Percentiles rank a stretch among this genome's conserved stretches.
These are phyloP conservation scores for Cadophora luteo-olivacea DNA, from an alignment of 2,329 filamentous ascomycete species.

Conservation along the genomic window DNA sequence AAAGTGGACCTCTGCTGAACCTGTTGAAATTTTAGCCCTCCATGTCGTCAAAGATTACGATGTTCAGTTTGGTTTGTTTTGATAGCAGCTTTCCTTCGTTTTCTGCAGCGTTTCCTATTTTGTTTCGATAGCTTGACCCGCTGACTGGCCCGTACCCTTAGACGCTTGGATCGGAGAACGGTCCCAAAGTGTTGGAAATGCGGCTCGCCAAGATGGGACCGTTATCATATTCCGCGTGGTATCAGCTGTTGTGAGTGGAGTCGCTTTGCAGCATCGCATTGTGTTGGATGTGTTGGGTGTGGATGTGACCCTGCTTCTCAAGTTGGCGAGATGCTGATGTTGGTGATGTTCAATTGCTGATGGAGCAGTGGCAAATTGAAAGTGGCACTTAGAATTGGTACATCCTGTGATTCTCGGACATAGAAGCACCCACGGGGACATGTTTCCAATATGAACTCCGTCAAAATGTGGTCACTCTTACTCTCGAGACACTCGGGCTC, in stretches of 20 bases:
- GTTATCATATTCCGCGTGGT: neutral
- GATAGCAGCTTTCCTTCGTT: neutral
- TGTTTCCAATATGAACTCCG: neutral
- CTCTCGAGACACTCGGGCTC: neutral
- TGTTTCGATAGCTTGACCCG: neutral
- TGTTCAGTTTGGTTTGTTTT: neutral
- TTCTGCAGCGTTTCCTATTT: neutral
- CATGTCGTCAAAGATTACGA: neutral
- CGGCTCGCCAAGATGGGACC: neutral
- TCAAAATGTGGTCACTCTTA: neutral
- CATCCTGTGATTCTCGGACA: neutral
- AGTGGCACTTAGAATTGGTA: neutral
- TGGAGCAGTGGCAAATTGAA: neutral
- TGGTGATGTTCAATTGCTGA: neutral
- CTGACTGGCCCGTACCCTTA: neutral
- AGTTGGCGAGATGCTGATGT: neutral
- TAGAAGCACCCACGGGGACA: neutral
- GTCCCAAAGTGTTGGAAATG: conserved; percentile 4
- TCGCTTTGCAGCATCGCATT: conserved; percentile 6
- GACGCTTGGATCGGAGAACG: neutral
- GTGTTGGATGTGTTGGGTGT: neutral
- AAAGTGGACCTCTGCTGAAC: neutral
- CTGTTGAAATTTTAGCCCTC: neutral
- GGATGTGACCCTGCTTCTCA: neutral
- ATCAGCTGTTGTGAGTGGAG: neutral